Percentiles rank a stretch among this genome's conserved stretches.
These are phyloP conservation scores for Tricholoma sp. DNA, from an alignment of 768 basidiomycete genomes.

Conservation along the genomic window DNA sequence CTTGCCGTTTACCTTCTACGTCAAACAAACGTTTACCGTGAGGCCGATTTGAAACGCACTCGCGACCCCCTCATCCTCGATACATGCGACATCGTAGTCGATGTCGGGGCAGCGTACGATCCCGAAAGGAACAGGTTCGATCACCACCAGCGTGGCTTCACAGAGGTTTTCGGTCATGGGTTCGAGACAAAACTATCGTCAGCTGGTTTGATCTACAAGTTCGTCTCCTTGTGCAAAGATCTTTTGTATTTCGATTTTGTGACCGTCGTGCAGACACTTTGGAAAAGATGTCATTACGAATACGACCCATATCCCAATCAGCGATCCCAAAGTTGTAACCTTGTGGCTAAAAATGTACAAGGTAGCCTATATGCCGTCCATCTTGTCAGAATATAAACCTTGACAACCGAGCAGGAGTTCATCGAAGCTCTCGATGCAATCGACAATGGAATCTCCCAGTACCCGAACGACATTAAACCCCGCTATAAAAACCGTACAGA, in stretches of 20 bases:
- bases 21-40: conserved; percentile 67
- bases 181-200: conserved; percentile 87
- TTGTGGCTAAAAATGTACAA: conserved; percentile 91
- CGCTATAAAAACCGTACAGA: conserved; percentile 79
- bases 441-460: conserved; percentile 92
- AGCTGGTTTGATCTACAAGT: conserved; percentile 97
- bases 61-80: conserved; percentile 69
- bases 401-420: conserved; percentile 56
- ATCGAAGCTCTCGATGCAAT: conserved; percentile 93
- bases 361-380: conserved; percentile 28
- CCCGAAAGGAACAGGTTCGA: conserved; percentile 77
- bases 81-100: conserved; percentile 90
- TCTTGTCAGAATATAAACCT: not conserved
- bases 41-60: conserved; percentile 69
- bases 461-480: conserved; percentile 57
- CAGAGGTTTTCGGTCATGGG: conserved; percentile 83
- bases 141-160: conserved; percentile 94
- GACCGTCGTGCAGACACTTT: conserved; percentile 59
- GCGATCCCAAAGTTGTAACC: conserved; percentile 61
- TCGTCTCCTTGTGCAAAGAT: conserved; percentile 18
- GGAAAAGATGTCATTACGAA: conserved; percentile 81
- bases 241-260: not conserved
- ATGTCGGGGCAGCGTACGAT: conserved; percentile 93
- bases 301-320: conserved; percentile 39
- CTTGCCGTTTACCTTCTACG: conserved; percentile 88